Evolutionary conservation across 352 stramenopile species (phyloP), one percentile per base, ranked within the genome.

Genomic region (Thraustochytrium sp.): DNA sequence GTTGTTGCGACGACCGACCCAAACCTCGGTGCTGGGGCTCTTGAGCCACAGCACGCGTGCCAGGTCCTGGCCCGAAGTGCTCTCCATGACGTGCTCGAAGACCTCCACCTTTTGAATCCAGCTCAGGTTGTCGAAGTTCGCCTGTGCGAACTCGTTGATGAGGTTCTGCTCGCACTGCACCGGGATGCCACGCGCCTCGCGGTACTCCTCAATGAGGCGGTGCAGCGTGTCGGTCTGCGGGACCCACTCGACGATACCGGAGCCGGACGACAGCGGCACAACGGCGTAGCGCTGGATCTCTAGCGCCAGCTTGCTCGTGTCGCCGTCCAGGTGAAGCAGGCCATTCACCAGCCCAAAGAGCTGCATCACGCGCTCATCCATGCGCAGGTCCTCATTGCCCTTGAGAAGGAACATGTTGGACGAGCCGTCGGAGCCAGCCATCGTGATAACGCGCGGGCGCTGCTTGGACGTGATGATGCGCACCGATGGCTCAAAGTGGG

Each of bases 341-440:
- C 61, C 61, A 89, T 99, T 99, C 49, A 99, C 96, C 29, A 99
- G 90, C 2, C 96, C 97, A 88, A 99, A 99, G 0, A 99, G 88
- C 88, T 99, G 97, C 91, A 98, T 99, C 51, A 99, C 96, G 34
- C 96, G 91, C 87, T 99, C 97, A 86, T 99, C 97, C 89, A 99
- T 96, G 26, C 97, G 89, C 56, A 99, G 86, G 90, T 99, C 97
- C 88, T 99, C 97, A 86, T 99, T 95, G 18, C 97, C 97, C 88
- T 99, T 99, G 0, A 99, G 90, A 53, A 99, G 88, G 85, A 99
- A 99, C 84, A 97, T 93, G 90, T 99, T 99, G 85, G 98, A 93
- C 48, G 96, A 90, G 0, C 97, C 97, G 87, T 99, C 97, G 64
- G 94, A 97, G 29, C 96, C 97, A 16, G 93, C 85, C 36, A 99